Evolutionary conservation across 2,329 filamentous ascomycete species (phyloP).

Genomic region (Exserohilum turcica): DNA sequence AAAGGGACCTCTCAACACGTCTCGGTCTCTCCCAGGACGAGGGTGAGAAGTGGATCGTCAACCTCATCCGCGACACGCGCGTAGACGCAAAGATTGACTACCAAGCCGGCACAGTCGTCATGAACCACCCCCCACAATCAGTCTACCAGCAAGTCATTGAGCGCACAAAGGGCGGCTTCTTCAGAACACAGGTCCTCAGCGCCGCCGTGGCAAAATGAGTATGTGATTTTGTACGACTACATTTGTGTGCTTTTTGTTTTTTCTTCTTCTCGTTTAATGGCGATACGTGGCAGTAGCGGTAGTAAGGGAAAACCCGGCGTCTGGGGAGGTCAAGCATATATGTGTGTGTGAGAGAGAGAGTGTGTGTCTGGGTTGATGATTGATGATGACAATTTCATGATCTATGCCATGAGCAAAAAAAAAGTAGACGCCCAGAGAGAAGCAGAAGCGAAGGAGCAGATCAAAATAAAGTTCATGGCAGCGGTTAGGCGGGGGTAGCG

Average conservation of each 20-base stretch:
- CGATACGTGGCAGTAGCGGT: neutral
- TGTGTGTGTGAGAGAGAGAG: no score
- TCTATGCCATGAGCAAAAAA: neutral
- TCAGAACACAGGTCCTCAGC: constrained; percentile 92
- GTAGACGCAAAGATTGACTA: constrained; percentile 99
- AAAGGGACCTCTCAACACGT: constrained; percentile 82
- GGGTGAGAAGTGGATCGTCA: constrained; percentile 99
- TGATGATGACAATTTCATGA: constrained; percentile 7
- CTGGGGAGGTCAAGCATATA: constrained; percentile 12
- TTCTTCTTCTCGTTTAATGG: constrained; percentile 2
- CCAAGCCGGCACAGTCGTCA: constrained; percentile 96
- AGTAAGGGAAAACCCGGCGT: constrained; percentile 13
- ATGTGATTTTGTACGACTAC: neutral
- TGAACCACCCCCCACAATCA: constrained; percentile 98
- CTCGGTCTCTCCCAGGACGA: constrained; percentile 91
- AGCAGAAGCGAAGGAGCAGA: neutral
- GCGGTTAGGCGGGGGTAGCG: no score
- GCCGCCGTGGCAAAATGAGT: constrained; percentile 57
- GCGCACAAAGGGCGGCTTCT: constrained; percentile 98
- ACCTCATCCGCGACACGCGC: constrained; percentile 95
- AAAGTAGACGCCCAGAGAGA: neutral
- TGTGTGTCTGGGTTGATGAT: neutral
- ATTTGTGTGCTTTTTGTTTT: neutral
- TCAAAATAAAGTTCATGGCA: constrained; percentile 1
- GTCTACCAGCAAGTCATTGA: constrained; percentile 99